Conservation (phyloP, 2,329 filamentous ascomycete genomes). For the Paecilomyces dactylethromorphus region DNA sequence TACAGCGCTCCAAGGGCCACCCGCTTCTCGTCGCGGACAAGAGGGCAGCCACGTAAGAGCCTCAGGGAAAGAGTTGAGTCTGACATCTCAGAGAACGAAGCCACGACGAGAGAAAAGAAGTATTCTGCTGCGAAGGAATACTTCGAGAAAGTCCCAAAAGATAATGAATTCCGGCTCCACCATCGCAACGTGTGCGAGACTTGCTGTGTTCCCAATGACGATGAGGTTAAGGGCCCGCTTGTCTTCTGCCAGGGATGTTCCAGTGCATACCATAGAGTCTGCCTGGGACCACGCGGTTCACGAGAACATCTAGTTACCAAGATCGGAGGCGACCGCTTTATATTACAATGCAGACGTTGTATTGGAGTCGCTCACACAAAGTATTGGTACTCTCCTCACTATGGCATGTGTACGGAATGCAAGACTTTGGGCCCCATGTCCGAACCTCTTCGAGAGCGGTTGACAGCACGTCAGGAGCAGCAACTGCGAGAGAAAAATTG, state of each 20-base stretch:
- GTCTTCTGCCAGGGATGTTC: slow-evolving; percentile 91
- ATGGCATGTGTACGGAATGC: slow-evolving; percentile 68
- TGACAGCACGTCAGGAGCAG: slow-evolving; percentile 75
- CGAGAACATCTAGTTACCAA: slow-evolving; percentile 92
- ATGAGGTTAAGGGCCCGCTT: slow-evolving; percentile 59
- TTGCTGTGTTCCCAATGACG: slow-evolving; percentile 54
- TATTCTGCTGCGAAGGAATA: slow-evolving; percentile 62
- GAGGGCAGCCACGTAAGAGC: slow-evolving; percentile 23
- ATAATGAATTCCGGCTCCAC: slow-evolving; percentile 60
- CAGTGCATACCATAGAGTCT: slow-evolving; percentile 72
- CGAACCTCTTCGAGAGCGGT: slow-evolving; percentile 63
- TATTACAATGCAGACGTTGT: slow-evolving; percentile 86
- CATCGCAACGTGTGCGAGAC: slow-evolving; percentile 68
- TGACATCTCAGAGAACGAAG: slow-evolving; percentile 30
- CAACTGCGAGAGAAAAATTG: slow-evolving; percentile 71
- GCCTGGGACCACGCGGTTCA: slow-evolving; percentile 64
- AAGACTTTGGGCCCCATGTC: slow-evolving; percentile 62
- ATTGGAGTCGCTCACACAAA: slow-evolving; percentile 63
- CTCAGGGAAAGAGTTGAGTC: slow-evolving; percentile 39
- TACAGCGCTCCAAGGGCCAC: slow-evolving; percentile 9
- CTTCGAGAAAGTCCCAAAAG: slow-evolving; percentile 57
- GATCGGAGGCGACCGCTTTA: slow-evolving; percentile 65
- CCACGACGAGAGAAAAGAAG: slow-evolving; percentile 36
- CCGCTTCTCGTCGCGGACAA: slow-evolving; percentile 25
- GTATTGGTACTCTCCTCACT: slow-evolving; percentile 61